Conservation (phyloP, 495 filamentous ascomycete species). For the Aspergillus homomorphus region DNA sequence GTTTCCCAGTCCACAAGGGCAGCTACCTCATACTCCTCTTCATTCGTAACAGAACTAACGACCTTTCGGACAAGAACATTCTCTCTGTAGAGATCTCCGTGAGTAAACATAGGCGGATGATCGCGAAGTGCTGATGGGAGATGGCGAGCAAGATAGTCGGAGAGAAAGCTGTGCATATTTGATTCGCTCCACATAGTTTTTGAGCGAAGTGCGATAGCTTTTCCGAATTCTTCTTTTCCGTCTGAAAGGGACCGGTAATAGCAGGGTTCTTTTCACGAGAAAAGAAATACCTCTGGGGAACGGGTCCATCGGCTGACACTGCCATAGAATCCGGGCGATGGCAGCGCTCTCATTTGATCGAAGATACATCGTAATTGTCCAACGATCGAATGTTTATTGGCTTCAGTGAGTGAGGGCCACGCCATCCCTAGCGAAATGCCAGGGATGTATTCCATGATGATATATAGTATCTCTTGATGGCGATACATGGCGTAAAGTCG, state of each 20-base stretch:
- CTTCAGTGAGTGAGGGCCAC: constrained; percentile 22
- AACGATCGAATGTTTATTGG: constrained; percentile 25
- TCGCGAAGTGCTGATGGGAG: constrained; percentile 26
- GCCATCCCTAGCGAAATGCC: constrained; percentile 13
- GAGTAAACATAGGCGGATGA: constrained; percentile 31
- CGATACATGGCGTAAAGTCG: constrained; percentile 22
- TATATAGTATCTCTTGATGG: constrained; percentile 15
- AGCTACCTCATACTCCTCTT: constrained; percentile 14
- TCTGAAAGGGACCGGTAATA: constrained; percentile 32
- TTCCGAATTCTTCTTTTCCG: constrained; percentile 29
- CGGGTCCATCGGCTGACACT: constrained; percentile 24
- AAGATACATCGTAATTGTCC: constrained; percentile 24
- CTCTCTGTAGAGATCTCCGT: constrained; percentile 31
- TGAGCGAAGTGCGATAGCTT: constrained; percentile 28
- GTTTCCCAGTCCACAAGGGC: constrained; percentile 50
- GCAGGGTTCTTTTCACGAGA: constrained; percentile 23
- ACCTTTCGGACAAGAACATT: constrained; percentile 7
- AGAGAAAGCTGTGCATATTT: constrained; percentile 20
- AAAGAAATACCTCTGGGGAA: constrained; percentile 31
- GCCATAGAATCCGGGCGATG: constrained; percentile 29
- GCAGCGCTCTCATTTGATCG: constrained; percentile 28
- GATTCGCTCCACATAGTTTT: constrained; percentile 22
- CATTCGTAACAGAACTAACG: background rate
- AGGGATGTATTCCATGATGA: constrained; percentile 23
- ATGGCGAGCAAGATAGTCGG: constrained; percentile 33